phyloP scores from a whole-genome alignment of 2,329 filamentous ascomycete genomes.

The Phaeosphaeria sp. region DNA sequence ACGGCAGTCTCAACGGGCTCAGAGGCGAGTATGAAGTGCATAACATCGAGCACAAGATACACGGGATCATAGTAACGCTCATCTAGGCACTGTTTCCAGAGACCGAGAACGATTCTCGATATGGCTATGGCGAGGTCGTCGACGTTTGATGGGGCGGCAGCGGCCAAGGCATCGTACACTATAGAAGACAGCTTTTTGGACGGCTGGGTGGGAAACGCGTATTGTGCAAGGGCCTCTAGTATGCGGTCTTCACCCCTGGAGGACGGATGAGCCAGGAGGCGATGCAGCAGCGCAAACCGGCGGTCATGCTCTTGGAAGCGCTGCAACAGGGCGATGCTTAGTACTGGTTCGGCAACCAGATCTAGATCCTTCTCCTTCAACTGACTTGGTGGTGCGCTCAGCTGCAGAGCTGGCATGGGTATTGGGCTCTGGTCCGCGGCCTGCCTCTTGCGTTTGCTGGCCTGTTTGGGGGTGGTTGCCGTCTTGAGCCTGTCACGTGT shows the following conservation, averaged over 20 bases:
- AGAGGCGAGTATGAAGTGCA: conserved; percentile 68
- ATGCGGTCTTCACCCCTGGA: conserved; percentile 64
- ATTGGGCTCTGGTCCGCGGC: conserved; percentile 70
- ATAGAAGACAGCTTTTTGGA: conserved; percentile 66
- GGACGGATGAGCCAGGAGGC: conserved; percentile 68
- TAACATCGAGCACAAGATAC: conserved; percentile 67
- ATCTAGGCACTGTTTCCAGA: conserved; percentile 72
- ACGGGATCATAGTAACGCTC: conserved; percentile 70
- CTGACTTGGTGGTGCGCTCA: conserved; percentile 47
- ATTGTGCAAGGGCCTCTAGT: conserved; percentile 71
- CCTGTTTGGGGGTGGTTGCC: conserved; percentile 65
- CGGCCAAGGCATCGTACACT: conserved; percentile 71
- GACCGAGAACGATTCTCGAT: conserved; percentile 65
- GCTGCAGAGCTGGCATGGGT: conserved; percentile 59
- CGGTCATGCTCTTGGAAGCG: conserved; percentile 46
- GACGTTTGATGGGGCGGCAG: conserved; percentile 57
- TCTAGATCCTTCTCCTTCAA: conserved; percentile 42
- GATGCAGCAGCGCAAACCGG: conserved; percentile 60
- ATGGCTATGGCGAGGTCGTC: conserved; percentile 68
- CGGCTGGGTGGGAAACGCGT: conserved; percentile 67
- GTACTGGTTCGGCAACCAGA: background rate
- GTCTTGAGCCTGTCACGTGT: conserved; percentile 53
- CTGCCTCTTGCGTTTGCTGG: conserved; percentile 71
- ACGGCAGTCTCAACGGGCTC: conserved; percentile 66
- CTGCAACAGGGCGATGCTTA: conserved; percentile 44